Evolutionary conservation across 140 eudicot genomes (phyloP).

Genomic region (Bidens hawaiensis): DNA sequence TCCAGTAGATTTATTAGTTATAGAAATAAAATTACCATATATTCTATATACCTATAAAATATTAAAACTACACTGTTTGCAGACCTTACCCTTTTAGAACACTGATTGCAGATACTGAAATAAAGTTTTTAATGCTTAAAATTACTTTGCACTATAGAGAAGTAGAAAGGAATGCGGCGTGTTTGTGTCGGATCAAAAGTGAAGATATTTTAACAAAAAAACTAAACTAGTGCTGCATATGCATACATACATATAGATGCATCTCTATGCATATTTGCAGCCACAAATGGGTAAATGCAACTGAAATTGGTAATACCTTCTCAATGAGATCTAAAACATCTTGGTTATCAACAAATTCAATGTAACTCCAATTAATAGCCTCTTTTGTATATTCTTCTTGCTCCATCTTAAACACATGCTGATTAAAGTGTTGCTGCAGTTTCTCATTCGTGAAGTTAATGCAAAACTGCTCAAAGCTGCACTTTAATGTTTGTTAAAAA

Average conservation of each 20-base stretch:
- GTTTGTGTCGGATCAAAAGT: not conserved
- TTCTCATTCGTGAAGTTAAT: conserved; percentile 96
- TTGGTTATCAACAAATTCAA: conserved; percentile 98
- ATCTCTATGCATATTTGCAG: not conserved
- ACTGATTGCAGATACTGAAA: not conserved
- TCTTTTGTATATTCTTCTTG: conserved; percentile 98
- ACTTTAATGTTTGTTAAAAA: conserved; percentile 6
- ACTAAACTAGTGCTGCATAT: not conserved
- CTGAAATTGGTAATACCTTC: conserved; percentile 47
- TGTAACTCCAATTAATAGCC: conserved; percentile 95
- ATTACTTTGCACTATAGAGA: not conserved
- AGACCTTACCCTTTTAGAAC: not conserved
- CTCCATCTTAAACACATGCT: conserved; percentile 99
- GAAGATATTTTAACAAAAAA: not conserved
- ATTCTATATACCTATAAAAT: conserved; percentile 2
- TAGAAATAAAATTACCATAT: not conserved
- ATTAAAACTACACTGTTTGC: not conserved
- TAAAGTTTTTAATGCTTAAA: not conserved
- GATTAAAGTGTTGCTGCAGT: conserved; percentile 98
- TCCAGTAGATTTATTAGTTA: not conserved
- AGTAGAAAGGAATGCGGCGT: no score
- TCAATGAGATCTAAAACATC: conserved; percentile 99
- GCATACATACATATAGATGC: not conserved
- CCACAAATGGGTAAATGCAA: conserved; percentile 4
- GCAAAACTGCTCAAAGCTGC: conserved; percentile 99